Percentiles rank a stretch among this genome's conserved stretches.
These are phyloP conservation scores for Crepidotus variabilis DNA, from an alignment of 768 basidiomycete species.

Conservation along the genomic window DNA sequence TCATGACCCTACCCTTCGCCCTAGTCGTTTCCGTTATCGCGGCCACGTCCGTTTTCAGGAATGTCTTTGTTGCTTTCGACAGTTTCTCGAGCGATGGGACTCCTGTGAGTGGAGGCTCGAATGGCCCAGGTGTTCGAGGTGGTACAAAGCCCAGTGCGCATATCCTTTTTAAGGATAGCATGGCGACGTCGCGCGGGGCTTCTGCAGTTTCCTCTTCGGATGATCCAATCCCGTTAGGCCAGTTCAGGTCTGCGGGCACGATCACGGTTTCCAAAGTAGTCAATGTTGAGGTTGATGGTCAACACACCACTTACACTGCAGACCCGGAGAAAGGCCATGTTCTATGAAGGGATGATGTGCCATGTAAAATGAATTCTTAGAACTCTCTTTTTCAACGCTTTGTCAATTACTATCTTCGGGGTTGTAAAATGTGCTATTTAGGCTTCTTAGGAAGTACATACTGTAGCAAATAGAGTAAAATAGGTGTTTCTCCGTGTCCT, in stretches of 20 bases:
- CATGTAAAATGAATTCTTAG: too few species aligned
- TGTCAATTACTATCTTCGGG: too few species aligned
- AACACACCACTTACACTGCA: too few species aligned
- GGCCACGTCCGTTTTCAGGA: constrained; percentile 31
- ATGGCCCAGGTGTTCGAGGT: neutral
- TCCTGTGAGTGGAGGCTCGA: constrained; percentile 1
- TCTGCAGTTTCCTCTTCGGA: neutral
- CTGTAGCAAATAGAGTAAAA: too few species aligned
- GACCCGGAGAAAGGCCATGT: too few species aligned
- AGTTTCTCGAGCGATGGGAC: constrained; percentile 19
- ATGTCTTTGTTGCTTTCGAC: constrained; percentile 30
- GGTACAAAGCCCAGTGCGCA: constrained; percentile 1
- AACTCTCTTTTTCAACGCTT: too few species aligned
- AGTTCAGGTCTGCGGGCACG: neutral
- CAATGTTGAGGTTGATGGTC: too few species aligned
- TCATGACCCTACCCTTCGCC: constrained; percentile 29
- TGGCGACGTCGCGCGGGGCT: neutral
- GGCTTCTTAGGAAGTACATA: too few species aligned
- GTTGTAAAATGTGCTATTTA: too few species aligned
- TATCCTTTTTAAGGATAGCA: constrained; percentile 12
- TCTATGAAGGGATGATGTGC: too few species aligned
- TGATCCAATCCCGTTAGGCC: neutral
- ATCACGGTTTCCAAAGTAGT: neutral
- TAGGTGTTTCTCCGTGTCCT: too few species aligned
- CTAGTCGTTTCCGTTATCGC: constrained; percentile 33